Evolutionary conservation across 192 early-diverging fungal species (phyloP), one percentile per base, ranked within the genome.

Genomic region (Thamnidium elegans): DNA sequence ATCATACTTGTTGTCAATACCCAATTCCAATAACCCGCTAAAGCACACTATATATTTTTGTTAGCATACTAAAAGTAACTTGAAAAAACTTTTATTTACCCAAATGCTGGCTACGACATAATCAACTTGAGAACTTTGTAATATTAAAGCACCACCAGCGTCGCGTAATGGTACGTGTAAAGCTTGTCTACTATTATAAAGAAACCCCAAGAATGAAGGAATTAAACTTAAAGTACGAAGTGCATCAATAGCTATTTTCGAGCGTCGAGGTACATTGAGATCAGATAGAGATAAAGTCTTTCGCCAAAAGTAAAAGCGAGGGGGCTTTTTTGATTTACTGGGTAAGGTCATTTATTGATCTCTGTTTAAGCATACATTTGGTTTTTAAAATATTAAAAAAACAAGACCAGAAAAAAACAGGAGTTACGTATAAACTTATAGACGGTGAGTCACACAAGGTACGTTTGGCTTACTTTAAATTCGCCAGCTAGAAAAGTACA

Each of bases 1-100:
- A 80, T 82, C 73, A 86, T 73, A 64, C 78, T 78, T 21, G 78
- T 83, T 3, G 78, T 79, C 14, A 86, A 46, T 61, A 79, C 76
- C 58, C 73, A 80, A 45, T 80, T 80, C 84, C 84, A 86, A 52
- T 79, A 74, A 21, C 84, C 80, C 10, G 80, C 76, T 17, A 86
- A 63, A 53, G 74, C 51, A 31, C 84, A 86, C 84, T 86, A 56
- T 2, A 65, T 30, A 7, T 23, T 7, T 20, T 17, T 3, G 21
- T 23, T 17, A 23, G n/a, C 15, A 11, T 32, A 51, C 21, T 11
- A 46, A 17, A 2, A 26, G 26, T 26, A 26, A 26, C 26, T 26
- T 26, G 26, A 26, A 3, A 46, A 11, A 9, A 43, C 13, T 20
- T 19, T 20, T 17, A 42, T 62, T 66, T 70, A 78, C 79, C 79